Evolutionary conservation across 306 rosid species (phyloP), one percentile per base, ranked within the genome.

Genomic region (Echinosophora koreensis): DNA sequence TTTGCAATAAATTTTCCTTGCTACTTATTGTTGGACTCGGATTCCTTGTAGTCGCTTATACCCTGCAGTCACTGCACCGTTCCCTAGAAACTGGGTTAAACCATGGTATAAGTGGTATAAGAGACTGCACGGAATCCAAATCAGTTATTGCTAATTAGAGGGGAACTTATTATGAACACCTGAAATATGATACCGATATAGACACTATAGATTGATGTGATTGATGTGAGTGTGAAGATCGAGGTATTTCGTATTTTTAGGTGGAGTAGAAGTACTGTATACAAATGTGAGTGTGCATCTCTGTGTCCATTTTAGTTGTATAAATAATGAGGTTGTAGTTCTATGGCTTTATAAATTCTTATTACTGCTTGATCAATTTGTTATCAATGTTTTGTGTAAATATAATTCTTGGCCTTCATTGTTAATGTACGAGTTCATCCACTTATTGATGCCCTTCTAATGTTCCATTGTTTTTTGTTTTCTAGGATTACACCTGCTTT

Each of bases 401-500:
- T 44, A 22, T 44, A 22, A 49, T 62, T 83, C 8, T 71, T 44
- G 32, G 47, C 28, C 42, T 17, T 5, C 13, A 18, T 69, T 62
- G 62, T 13, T 77, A 52, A 38, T 67, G 15, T 63, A 2, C 22
- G 81, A 35, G 46, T 28, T 76, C 13, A 34, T 22, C 56, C 4
- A 3, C 80, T 54, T 65, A 60, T 70, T 75, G 14, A 59, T 49
- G 37, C 50, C 46, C 44, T 76, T 77, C 30, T 59, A 59, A 55
- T 44, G 71, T 44, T 65, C 8, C 11, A 28, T 77, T 68, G 22
- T 62, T 65, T 66, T 63, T 51, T 57, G 74, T 61, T 61, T 69
- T 82, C 38, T 52, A 80, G 89, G 87, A 65, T 76, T 66, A 17
- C 54, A 49, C 52, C 59, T 64, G 69, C 82, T 72, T 66, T 41